Percentiles rank a stretch among this genome's conserved stretches.
phyloP scores from a whole-genome alignment of 75 land plant genomes.

The Sequoiadendron giganteum region DNA sequence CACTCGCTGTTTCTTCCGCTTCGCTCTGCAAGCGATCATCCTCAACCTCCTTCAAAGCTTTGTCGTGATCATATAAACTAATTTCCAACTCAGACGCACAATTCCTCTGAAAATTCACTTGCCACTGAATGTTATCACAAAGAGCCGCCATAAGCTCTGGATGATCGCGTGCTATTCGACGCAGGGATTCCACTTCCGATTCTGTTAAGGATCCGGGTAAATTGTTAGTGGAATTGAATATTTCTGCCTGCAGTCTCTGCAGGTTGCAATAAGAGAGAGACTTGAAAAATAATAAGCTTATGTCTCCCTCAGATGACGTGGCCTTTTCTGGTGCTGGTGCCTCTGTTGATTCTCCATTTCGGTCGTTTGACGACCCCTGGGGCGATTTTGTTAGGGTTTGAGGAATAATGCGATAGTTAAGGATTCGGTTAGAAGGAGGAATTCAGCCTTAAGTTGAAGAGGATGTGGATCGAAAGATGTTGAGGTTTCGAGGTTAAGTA shows the following conservation, averaged over 20 bases:
- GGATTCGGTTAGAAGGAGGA: conserved; percentile 41
- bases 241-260: not conserved
- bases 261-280: not conserved
- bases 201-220: conserved; percentile 7
- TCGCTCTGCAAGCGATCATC: conserved; percentile 17
- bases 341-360: not conserved
- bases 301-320: not conserved
- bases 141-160: conserved; percentile 67
- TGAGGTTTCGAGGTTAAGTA: conserved; percentile 30
- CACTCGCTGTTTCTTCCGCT: too few species aligned
- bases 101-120: conserved; percentile 11
- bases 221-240: not conserved
- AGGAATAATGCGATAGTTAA: conserved; percentile 17
- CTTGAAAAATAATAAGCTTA: not conserved
- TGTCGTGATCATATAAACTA: conserved; percentile 10
- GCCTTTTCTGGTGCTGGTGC: conserved; percentile 8
- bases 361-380: not conserved
- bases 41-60: not conserved
- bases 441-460: conserved; percentile 42
- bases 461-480: conserved; percentile 21
- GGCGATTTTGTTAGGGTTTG: not conserved
- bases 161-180: conserved; percentile 32
- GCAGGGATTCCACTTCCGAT: conserved; percentile 30
- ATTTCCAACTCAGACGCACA: conserved; percentile 28
- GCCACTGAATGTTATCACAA: conserved; percentile 57